These are phyloP conservation scores for Chlorella sp. DNA, from an alignment of 139 green algal species.

Conservation along the genomic window DNA sequence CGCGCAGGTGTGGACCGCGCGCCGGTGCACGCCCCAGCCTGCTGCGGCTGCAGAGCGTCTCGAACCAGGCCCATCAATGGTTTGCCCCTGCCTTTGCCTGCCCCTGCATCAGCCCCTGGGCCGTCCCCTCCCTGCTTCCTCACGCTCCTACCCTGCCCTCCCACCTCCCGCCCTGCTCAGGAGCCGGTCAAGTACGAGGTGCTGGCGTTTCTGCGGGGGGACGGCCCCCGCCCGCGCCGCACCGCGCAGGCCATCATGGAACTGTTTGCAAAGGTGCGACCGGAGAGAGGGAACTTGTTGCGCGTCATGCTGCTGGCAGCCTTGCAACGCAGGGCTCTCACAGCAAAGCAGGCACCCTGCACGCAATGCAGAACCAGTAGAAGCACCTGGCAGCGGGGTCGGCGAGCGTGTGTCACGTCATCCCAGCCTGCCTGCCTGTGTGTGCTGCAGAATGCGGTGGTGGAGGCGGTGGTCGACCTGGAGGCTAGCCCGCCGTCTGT, in stretches of 20 bases:
- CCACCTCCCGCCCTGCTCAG: conserved; percentile 28
- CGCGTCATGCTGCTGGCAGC: too few relatives aligned
- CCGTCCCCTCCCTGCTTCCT: not conserved
- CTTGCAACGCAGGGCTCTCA: too few relatives aligned
- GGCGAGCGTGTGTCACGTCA: too few relatives aligned
- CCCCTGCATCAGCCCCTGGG: not conserved
- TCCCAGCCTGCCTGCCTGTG: too few relatives aligned
- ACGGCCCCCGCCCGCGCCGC: conserved; percentile 34
- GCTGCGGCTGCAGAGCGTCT: too few relatives aligned
- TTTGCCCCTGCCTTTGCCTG: not conserved
- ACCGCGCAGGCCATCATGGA: conserved; percentile 53
- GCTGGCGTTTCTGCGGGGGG: conserved; percentile 53
- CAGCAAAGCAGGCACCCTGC: too few relatives aligned
- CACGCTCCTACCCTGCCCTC: not conserved
- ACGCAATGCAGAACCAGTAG: too few relatives aligned
- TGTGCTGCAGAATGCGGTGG: conserved; percentile 18
- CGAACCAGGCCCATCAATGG: not conserved
- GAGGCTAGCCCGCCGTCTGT: conserved; percentile 28
- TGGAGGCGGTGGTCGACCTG: conserved; percentile 64
- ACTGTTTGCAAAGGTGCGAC: conserved; percentile 21
- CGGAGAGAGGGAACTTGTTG: too few relatives aligned
- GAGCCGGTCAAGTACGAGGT: conserved; percentile 64
- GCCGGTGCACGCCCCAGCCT: too few relatives aligned
- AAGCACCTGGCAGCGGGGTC: too few relatives aligned
- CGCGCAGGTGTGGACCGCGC: conserved; percentile 38